phyloP scores from a whole-genome alignment of 2,329 filamentous ascomycete species.

The Cytospora mali region DNA sequence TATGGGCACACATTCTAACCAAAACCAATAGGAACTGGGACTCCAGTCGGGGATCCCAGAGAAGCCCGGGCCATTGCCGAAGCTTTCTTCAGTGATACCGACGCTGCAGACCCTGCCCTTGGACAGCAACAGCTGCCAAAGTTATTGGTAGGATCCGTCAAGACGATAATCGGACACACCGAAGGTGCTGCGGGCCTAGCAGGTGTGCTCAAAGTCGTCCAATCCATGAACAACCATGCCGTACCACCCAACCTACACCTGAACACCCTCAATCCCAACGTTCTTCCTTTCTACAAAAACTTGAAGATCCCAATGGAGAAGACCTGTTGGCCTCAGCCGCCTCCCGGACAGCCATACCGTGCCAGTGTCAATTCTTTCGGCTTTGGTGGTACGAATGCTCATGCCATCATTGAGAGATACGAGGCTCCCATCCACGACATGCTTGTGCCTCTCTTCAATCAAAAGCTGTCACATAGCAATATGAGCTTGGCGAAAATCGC shows the following conservation, averaged over 20 bases:
- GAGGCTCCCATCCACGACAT: constrained; percentile 37
- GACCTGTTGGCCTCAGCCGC: constrained; percentile 40
- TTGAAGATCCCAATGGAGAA: constrained; percentile 40
- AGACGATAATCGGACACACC: constrained; percentile 52
- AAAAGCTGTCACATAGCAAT: neutral
- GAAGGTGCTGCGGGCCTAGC: constrained; percentile 54
- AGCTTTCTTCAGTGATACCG: constrained; percentile 40
- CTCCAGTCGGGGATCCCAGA: constrained; percentile 44
- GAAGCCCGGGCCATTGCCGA: constrained; percentile 48
- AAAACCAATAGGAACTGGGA: constrained; percentile 35
- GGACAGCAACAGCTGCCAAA: constrained; percentile 18
- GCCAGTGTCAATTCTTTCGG: constrained; percentile 51
- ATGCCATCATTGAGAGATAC: constrained; percentile 47
- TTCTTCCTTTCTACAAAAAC: constrained; percentile 41
- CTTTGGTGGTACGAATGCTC: constrained; percentile 49
- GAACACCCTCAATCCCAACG: constrained; percentile 42
- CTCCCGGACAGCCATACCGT: constrained; percentile 41
- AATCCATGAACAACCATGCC: constrained; percentile 43
- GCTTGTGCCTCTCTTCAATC: constrained; percentile 20
- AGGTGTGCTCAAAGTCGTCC: constrained; percentile 48
- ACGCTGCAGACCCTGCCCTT: neutral
- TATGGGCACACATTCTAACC: neutral
- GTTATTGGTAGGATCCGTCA: constrained; percentile 46
- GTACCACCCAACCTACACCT: constrained; percentile 50
- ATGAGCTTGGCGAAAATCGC: fast-evolving